phyloP scores from a whole-genome alignment of 164 flowering plant species.

The Pachysandra terminalis region DNA sequence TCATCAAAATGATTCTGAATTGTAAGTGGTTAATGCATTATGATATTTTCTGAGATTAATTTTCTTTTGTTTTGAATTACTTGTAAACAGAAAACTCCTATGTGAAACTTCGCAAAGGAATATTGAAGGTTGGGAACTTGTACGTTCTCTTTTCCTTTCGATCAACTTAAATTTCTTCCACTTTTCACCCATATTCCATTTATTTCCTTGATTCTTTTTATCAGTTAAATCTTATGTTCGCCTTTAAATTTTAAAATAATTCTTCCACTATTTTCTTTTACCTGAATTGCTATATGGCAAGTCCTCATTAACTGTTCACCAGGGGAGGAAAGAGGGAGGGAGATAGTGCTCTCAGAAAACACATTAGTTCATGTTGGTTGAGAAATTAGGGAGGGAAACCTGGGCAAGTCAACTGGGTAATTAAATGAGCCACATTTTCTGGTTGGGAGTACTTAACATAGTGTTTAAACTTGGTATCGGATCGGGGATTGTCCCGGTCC shows the following conservation, averaged over 20 bases:
- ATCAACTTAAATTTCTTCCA: background rate
- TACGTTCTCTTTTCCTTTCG: conserved; percentile 28
- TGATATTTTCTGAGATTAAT: background rate
- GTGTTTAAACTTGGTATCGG: too few relatives aligned
- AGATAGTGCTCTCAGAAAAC: background rate
- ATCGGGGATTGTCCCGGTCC: too few relatives aligned
- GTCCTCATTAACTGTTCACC: too few relatives aligned
- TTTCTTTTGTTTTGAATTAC: background rate
- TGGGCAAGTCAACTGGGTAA: background rate
- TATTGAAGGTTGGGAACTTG: conserved; percentile 91
- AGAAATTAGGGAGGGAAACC: background rate
- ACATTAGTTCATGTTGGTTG: background rate
- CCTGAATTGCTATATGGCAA: background rate
- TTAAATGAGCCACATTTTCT: background rate
- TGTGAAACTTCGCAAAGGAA: conserved; percentile 27
- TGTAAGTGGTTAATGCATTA: background rate
- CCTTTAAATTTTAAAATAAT: too few relatives aligned
- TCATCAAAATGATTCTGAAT: background rate
- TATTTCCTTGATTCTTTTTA: background rate
- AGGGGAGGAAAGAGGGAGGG: background rate
- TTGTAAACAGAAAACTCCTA: conserved; percentile 48
- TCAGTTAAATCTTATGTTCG: too few relatives aligned
- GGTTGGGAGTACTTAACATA: too few relatives aligned
- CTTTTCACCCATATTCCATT: background rate
- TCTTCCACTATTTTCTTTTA: background rate